Conservation (phyloP, 2,329 filamentous ascomycete species). For the Sordariomycetes sp. region DNA sequence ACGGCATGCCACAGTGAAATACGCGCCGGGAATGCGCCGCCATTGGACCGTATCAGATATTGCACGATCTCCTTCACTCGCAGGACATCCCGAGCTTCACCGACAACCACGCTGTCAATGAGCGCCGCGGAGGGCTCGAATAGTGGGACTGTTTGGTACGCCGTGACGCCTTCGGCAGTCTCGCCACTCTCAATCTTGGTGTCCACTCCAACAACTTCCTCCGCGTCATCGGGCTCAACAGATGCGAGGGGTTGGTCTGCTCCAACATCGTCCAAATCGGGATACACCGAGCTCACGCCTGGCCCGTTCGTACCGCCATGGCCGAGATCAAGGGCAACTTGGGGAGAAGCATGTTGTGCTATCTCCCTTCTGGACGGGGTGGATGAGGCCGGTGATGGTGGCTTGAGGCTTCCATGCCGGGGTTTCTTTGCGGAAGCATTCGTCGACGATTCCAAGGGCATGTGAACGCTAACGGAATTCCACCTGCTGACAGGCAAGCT, state of each 20-base stretch:
- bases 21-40: conserved; percentile 37
- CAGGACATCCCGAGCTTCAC: conserved; percentile 6
- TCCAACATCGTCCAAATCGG: neutral
- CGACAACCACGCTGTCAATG: neutral
- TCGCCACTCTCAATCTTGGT: neutral
- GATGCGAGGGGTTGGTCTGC: neutral
- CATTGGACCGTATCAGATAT: conserved; percentile 24
- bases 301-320: neutral
- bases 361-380: neutral
- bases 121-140: conserved; percentile 1
- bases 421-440: neutral
- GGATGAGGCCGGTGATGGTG: neutral
- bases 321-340: neutral
- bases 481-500: neutral
- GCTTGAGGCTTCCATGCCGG: neutral
- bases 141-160: neutral
- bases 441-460: no score
- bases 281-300: neutral
- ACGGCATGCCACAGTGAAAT: conserved; percentile 34
- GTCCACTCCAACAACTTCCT: neutral
- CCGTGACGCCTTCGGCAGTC: neutral
- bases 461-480: neutral
- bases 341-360: neutral
- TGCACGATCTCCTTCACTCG: conserved; percentile 25
- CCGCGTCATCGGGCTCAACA: neutral